Conservation (phyloP, 208 protist genomes). For the Endotrypanum monterogeii region DNA sequence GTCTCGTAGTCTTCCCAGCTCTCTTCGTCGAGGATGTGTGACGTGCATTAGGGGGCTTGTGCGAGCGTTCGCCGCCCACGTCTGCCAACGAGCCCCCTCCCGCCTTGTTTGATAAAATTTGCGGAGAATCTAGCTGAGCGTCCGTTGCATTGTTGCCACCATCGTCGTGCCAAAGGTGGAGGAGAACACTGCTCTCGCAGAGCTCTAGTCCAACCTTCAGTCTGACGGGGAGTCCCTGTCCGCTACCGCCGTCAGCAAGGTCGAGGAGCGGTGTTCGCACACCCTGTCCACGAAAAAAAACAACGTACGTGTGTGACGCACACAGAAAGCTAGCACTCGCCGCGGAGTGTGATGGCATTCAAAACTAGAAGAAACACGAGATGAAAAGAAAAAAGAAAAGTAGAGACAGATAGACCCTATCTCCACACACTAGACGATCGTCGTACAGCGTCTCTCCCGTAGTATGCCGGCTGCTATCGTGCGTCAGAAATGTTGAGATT, state of each 20-base stretch:
- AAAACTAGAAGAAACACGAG: too few species aligned
- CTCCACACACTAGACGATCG: not conserved
- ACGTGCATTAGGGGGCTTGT: not conserved
- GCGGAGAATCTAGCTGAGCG: not conserved
- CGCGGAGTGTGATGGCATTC: not conserved
- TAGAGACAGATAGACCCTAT: not conserved
- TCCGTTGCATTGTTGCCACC: not conserved
- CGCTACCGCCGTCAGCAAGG: not conserved
- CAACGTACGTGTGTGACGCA: not conserved
- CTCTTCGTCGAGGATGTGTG: not conserved
- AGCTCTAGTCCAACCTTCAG: conserved; percentile 7
- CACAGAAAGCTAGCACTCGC: not conserved
- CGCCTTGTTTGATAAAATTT: not conserved
- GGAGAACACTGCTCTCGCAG: not conserved
- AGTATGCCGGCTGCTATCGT: not conserved
- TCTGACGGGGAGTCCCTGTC: not conserved
- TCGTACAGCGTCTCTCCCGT: not conserved
- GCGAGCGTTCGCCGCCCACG: too few species aligned
- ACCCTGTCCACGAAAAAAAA: not conserved
- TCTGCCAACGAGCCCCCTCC: not conserved
- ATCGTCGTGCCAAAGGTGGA: conserved; percentile 2
- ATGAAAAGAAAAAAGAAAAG: not conserved
- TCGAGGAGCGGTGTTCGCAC: too few species aligned
- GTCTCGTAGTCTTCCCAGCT: not conserved
- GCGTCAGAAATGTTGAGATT: too few species aligned